Base-by-base conservation (phyloP, 225 moss, liverwort and hornwort genomes). In the Marchantia polymorpha region DNA sequence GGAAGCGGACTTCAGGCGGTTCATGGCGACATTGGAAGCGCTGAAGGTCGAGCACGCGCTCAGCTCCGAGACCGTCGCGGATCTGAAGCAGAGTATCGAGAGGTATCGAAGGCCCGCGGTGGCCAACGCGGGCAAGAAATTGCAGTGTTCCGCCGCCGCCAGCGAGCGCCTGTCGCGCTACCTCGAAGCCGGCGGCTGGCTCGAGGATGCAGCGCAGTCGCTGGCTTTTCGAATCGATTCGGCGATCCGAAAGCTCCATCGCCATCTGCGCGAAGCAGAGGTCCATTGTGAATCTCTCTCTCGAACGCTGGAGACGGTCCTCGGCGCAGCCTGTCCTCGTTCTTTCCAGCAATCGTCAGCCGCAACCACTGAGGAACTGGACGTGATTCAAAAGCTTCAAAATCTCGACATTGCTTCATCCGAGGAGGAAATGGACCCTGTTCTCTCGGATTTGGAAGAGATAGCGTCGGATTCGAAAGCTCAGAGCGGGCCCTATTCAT, bases 91-190 rank as follows among this genome's bases (percentile, higher is more conserved):
- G 56, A 23, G 53, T 30, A 59, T 76, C 12, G 91, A 93, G 53
- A 52, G 80, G 26, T 92, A 92, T 82, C 91, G 82, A 63, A 91
- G 87, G 63, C 81, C 82, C 15, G 81, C 91, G 22, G 79, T 85
- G 19, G 80, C 87, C 26, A 85, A 79, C 64, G 72, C 76, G 69
- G 84, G 89, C 8, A 72, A 72, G 72, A 72, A 72, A 52, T 48
- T 72, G 48, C 49, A 48, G 19, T 19, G 22, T 15, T 39, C 72
- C 23, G 47, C 50, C 23, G 47, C 50, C 72, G 50, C 72, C 8
- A 89, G 87, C 77, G 88, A 91, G 27, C 93, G 92, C n/a, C 76
- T 95, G 64, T 82, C 83, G 54, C 85, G 81, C 48, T 96, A 92
- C 73, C 86, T 90, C 69, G 88, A 96, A 56, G 86, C 87, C 63